These are phyloP conservation scores for Monilinia fructigena DNA, from an alignment of 2,329 filamentous ascomycete species.

Conservation along the genomic window DNA sequence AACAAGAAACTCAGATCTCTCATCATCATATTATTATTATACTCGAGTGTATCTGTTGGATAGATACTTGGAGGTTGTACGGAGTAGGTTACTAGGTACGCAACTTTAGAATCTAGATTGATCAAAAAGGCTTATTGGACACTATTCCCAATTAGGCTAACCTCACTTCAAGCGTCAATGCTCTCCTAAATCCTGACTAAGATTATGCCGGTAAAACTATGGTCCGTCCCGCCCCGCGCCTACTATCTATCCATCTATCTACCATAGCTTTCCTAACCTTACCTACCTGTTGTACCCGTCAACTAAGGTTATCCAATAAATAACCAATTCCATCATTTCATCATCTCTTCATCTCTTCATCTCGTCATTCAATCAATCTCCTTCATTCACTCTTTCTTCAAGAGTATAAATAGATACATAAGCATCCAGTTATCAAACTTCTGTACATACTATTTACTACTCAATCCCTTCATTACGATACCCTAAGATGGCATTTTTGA, in stretches of 20 bases:
- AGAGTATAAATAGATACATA: neutral
- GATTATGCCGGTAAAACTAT: slow-evolving; percentile 3
- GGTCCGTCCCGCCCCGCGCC: slow-evolving; percentile 7
- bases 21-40: too few species aligned
- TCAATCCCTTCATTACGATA: neutral
- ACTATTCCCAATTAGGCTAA: too few species aligned
- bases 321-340: too few species aligned
- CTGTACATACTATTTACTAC: neutral
- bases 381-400: slow-evolving; percentile 1
- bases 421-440: neutral
- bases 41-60: too few species aligned
- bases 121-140: too few species aligned
- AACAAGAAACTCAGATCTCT: neutral
- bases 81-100: too few species aligned
- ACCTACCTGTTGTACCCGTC: too few species aligned
- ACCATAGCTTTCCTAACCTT: neutral
- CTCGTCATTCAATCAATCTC: neutral
- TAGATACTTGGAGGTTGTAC: too few species aligned
- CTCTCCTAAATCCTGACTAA: neutral
- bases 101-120: too few species aligned
- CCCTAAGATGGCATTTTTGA: slow-evolving; percentile 15
- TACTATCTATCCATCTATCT: neutral
- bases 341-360: neutral
- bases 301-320: too few species aligned
- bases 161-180: neutral